Evolutionary conservation across 805 yeast species (phyloP).

Genomic region (Lipomyces chichibuensis): DNA sequence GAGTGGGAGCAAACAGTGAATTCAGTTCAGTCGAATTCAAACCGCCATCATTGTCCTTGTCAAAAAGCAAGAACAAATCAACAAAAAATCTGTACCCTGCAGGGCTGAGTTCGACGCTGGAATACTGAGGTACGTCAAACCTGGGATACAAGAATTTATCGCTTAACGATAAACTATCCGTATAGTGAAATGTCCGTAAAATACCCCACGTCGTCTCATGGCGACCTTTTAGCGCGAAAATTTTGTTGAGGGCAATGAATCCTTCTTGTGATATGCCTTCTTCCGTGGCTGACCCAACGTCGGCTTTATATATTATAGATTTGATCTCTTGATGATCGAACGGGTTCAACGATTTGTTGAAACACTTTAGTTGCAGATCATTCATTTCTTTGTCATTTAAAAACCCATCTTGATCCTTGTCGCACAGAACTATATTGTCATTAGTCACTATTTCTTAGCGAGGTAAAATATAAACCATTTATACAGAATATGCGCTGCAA

Average conservation of each 20-base stretch:
- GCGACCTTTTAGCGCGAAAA: slow-evolving; percentile 87
- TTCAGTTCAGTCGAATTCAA: slow-evolving; percentile 71
- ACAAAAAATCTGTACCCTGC: slow-evolving; percentile 89
- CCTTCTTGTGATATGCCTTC: slow-evolving; percentile 53
- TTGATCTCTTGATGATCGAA: slow-evolving; percentile 49
- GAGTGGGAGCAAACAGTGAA: slow-evolving; percentile 80
- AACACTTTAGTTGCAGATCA: slow-evolving; percentile 69
- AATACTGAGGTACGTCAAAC: slow-evolving; percentile 68
- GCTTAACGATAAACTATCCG: slow-evolving; percentile 84
- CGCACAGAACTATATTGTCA: slow-evolving; percentile 59
- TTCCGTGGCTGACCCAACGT: slow-evolving; percentile 40
- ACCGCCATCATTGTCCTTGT: slow-evolving; percentile 96
- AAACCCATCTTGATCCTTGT: slow-evolving; percentile 86
- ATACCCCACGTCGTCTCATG: slow-evolving; percentile 99
- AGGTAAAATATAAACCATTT: not conserved
- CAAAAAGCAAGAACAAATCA: slow-evolving; percentile 83
- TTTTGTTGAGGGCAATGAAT: slow-evolving; percentile 72
- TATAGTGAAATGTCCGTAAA: slow-evolving; percentile 81
- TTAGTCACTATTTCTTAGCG: not conserved
- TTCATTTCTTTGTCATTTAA: slow-evolving; percentile 72
- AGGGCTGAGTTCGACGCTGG: slow-evolving; percentile 91
- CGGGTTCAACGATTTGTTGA: slow-evolving; percentile 58
- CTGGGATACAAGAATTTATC: slow-evolving; percentile 77
- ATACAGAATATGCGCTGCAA: slow-evolving; percentile 69
- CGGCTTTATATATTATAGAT: slow-evolving; percentile 42